Percentiles rank a stretch among this genome's conserved stretches.
These are phyloP conservation scores for Xylariaceae sp. DNA, from an alignment of 2,329 filamentous ascomycete species.

Conservation along the genomic window DNA sequence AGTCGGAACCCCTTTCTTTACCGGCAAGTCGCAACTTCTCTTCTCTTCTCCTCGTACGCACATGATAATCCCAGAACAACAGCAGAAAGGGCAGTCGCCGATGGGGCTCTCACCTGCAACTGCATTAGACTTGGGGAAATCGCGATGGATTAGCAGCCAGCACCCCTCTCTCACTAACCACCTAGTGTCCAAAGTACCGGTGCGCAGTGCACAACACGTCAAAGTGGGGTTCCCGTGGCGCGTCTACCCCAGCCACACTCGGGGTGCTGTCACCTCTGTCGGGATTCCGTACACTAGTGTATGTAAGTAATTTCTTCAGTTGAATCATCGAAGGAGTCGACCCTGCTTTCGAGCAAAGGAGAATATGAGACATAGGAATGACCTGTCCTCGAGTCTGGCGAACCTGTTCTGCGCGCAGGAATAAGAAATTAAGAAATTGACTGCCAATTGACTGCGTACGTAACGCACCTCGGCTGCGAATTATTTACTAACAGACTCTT, in stretches of 20 bases:
- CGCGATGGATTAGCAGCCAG: background rate
- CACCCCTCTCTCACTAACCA: background rate
- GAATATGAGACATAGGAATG: background rate
- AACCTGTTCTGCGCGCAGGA: too few species aligned
- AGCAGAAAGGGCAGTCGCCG: background rate
- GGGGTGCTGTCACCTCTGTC: background rate
- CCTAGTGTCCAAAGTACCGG: background rate
- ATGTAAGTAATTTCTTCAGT: background rate
- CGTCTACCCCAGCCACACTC: background rate
- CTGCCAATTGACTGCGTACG: too few species aligned
- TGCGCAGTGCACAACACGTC: background rate
- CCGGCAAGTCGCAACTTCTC: background rate
- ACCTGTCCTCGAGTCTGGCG: too few species aligned
- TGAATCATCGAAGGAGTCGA: too few species aligned
- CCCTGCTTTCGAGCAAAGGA: background rate
- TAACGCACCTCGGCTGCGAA: too few species aligned
- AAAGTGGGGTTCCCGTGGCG: background rate
- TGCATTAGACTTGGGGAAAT: background rate
- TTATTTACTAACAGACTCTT: too few species aligned
- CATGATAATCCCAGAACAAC: background rate
- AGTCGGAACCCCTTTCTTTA: background rate
- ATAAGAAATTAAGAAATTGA: too few species aligned
- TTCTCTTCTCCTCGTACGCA: too few species aligned
- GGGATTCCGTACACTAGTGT: background rate
- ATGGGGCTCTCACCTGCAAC: background rate